A percentile compares a stretch with the other conserved stretches of the same genome.
These are phyloP conservation scores for Salicornia ramosissima DNA, from an alignment of 148 eudicot species.

Conservation along the genomic window DNA sequence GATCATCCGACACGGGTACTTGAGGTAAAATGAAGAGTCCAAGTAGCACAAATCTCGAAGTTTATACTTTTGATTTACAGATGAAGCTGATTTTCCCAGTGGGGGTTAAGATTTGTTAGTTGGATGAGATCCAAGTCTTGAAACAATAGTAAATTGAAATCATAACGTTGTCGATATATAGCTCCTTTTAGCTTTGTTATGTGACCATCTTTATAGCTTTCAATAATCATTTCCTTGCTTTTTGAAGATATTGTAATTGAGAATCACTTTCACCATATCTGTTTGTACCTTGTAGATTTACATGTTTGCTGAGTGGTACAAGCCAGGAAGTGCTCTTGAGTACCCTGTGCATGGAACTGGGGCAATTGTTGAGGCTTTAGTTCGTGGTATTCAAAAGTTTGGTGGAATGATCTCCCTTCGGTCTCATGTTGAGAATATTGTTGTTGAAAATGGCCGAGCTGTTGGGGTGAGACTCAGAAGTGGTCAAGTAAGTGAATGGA, in stretches of 20 bases:
- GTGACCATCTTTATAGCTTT: neutral
- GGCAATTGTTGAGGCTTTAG: conserved; percentile 83
- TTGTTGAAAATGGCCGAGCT: conserved; percentile 90
- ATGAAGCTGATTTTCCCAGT: neutral
- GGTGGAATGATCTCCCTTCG: conserved; percentile 77
- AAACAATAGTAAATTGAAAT: neutral
- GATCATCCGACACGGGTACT: too few species aligned
- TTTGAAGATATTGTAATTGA: neutral
- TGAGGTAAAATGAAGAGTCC: too few species aligned
- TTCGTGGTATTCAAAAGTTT: conserved; percentile 77
- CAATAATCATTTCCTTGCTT: neutral
- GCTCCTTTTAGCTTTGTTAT: neutral
- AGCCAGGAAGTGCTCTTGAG: conserved; percentile 86
- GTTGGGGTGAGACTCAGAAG: conserved; percentile 78
- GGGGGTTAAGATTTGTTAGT: neutral
- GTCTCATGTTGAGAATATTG: conserved; percentile 78
- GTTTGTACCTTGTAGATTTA: conserved; percentile 54
- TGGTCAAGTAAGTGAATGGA: conserved; percentile 68
- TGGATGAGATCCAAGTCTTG: neutral
- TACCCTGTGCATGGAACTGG: conserved; percentile 95
- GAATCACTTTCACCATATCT: conserved; percentile 1
- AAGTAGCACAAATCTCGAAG: too few species aligned
- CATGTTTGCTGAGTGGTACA: conserved; percentile 99
- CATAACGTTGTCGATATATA: neutral
- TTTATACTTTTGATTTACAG: neutral